These are phyloP conservation scores for Botrytis pseudocinerea DNA, from an alignment of 2,329 filamentous ascomycete genomes.

Conservation along the genomic window DNA sequence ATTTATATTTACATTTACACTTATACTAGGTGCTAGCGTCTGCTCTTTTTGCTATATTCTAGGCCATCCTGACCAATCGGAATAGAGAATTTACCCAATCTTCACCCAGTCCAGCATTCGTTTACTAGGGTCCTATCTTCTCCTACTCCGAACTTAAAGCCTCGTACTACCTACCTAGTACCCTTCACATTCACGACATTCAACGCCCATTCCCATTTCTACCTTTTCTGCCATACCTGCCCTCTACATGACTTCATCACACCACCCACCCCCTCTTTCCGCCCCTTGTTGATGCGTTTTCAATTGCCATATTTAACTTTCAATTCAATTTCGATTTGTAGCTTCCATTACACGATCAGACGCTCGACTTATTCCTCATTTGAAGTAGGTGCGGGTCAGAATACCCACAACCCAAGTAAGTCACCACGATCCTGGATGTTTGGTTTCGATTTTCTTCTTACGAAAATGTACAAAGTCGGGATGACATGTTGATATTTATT, in stretches of 20 bases:
- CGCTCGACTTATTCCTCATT: slow-evolving; percentile 21
- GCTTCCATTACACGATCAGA: slow-evolving; percentile 9
- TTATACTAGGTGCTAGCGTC: background rate
- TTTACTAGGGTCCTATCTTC: background rate
- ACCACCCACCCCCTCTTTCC: background rate
- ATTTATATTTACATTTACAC: no score
- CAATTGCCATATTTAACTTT: background rate
- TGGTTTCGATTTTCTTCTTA: background rate
- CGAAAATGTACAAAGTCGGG: background rate
- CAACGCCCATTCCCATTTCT: background rate
- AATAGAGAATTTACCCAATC: background rate
- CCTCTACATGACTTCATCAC: slow-evolving; percentile 2
- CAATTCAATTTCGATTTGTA: slow-evolving; percentile 15
- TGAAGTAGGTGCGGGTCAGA: slow-evolving; percentile 22
- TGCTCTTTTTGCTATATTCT: background rate
- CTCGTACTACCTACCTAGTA: background rate
- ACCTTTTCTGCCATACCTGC: background rate
- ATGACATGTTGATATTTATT: slow-evolving; percentile 7
- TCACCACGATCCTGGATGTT: slow-evolving; percentile 5
- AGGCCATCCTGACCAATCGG: background rate
- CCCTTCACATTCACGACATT: background rate
- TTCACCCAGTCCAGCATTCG: background rate
- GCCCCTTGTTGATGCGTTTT: slow-evolving; percentile 1
- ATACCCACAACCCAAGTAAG: slow-evolving; percentile 25
- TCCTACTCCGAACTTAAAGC: background rate